phyloP scores from a whole-genome alignment of 148 eudicot species.

The Rhododendron kiyosumense region DNA sequence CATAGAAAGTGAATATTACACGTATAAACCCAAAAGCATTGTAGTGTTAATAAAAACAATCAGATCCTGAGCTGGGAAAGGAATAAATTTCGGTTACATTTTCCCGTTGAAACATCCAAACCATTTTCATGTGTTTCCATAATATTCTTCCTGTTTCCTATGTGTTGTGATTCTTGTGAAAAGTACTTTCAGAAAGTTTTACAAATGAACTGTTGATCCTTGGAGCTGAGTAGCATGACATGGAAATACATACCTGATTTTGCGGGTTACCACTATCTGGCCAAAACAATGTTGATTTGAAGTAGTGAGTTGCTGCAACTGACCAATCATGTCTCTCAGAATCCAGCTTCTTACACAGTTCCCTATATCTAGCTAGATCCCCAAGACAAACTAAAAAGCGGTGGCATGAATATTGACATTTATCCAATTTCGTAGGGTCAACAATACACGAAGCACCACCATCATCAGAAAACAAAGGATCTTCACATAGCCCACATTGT shows the following conservation, averaged over 20 bases:
- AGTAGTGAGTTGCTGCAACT: slow-evolving; percentile 61
- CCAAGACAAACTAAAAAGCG: slow-evolving; percentile 83
- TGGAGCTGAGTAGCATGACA: neutral
- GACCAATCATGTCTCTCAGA: slow-evolving; percentile 55
- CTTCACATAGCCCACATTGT: slow-evolving; percentile 42
- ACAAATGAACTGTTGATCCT: neutral
- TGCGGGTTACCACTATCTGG: slow-evolving; percentile 96
- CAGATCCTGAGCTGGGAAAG: neutral
- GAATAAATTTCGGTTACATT: neutral
- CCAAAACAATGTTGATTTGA: slow-evolving; percentile 63
- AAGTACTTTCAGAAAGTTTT: neutral
- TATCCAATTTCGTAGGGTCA: slow-evolving; percentile 39
- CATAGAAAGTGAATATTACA: slow-evolving; percentile 14
- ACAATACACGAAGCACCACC: slow-evolving; percentile 18
- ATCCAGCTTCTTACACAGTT: slow-evolving; percentile 49
- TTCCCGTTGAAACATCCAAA: neutral
- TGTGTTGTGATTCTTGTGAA: neutral
- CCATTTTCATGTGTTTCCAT: neutral
- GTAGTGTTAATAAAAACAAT: neutral
- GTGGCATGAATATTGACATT: slow-evolving; percentile 58
- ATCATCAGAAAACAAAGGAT: slow-evolving; percentile 34
- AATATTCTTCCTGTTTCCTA: neutral
- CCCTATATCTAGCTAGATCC: slow-evolving; percentile 79
- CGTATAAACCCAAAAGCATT: neutral
- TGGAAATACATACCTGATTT: slow-evolving; percentile 64